Evolutionary conservation across 805 yeast species (phyloP), one percentile per base, ranked within the genome.

Genomic region (Cyberlindnera subsufficiens): DNA sequence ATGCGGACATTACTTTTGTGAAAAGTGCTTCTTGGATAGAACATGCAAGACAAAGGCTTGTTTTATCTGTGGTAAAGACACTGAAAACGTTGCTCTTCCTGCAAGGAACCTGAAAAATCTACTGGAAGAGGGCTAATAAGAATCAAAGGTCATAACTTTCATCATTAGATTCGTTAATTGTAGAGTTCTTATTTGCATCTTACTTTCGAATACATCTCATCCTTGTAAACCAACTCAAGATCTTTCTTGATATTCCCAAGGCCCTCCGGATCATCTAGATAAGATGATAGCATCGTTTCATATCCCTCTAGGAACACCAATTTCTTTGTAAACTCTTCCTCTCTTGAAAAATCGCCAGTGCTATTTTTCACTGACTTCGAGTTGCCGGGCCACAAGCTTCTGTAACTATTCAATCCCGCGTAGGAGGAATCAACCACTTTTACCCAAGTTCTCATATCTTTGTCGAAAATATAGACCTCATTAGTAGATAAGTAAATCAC

Each of bases 1-100:
- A 11, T 85, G 93, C 58, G 66, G 66, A 6, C 93, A 85, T 58
- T 65, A 75, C 40, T 85, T 75, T 54, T 85, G 93, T 54, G 76
- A 75, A 47, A 44, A 43, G 4, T 85, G 93, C 55, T 82, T 80
- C 56, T 54, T 80, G 50, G 53, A 57, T 3, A 57, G 78, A 37
- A 69, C 65, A 48, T 70, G 72, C 47, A 64, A 55, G 41, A 65
- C 59, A 37, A 64, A 71, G 32, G 65, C 58, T 4, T 85, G 93
- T 55, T 63, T 64, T 32, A 69, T 80, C 3, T 85, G 93, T 56
- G 74, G 72, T 4, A 60, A 66, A 35, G 78, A 80, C 32, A 82
- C 89, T 0, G 66, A 75, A 27, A 88, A 89, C 0, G 66, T 71
- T 3, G 80, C 77, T 15, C 64, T 67, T 31, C 80, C 84, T 1